Percentiles rank a stretch among this genome's conserved stretches.
phyloP scores from a whole-genome alignment of 148 eudicot genomes.

The Persicaria tinctoria region DNA sequence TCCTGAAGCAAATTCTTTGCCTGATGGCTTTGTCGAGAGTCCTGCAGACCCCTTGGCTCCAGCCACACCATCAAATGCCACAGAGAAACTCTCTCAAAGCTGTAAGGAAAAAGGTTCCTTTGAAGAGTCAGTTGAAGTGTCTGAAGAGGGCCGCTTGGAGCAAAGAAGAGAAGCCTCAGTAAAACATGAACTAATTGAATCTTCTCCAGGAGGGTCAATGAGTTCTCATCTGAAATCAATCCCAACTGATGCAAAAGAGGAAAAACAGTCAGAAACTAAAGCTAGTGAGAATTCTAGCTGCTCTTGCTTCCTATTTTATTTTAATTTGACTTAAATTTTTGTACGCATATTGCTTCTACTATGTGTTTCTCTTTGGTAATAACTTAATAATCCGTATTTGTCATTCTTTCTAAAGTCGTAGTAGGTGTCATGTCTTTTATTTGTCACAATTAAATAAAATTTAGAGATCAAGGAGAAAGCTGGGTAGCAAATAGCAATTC shows the following conservation, averaged over 20 bases:
- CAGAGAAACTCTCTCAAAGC: slow-evolving; percentile 24
- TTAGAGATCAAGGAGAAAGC: neutral
- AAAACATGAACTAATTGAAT: slow-evolving; percentile 16
- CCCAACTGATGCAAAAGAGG: slow-evolving; percentile 18
- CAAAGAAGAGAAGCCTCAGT: slow-evolving; percentile 18
- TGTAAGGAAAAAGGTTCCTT: slow-evolving; percentile 31
- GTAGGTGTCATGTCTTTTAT: neutral
- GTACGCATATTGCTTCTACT: neutral
- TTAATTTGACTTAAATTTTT: neutral
- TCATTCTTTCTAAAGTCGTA: neutral
- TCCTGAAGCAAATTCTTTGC: slow-evolving; percentile 77
- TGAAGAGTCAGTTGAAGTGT: slow-evolving; percentile 28
- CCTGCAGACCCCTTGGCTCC: slow-evolving; percentile 36
- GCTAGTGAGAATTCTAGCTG: slow-evolving; percentile 28
- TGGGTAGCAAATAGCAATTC: neutral
- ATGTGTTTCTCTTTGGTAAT: neutral
- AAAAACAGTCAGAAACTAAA: slow-evolving; percentile 20
- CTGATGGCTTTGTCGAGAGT: slow-evolving; percentile 84
- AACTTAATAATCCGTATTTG: neutral
- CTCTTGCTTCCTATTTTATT: neutral
- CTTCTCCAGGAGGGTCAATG: slow-evolving; percentile 13
- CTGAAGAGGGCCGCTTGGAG: slow-evolving; percentile 27
- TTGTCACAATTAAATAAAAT: neutral
- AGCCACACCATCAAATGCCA: slow-evolving; percentile 28
- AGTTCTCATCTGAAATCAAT: slow-evolving; percentile 12